These are phyloP conservation scores for Candida taoyuanica DNA, from an alignment of 805 yeast genomes.

Conservation along the genomic window DNA sequence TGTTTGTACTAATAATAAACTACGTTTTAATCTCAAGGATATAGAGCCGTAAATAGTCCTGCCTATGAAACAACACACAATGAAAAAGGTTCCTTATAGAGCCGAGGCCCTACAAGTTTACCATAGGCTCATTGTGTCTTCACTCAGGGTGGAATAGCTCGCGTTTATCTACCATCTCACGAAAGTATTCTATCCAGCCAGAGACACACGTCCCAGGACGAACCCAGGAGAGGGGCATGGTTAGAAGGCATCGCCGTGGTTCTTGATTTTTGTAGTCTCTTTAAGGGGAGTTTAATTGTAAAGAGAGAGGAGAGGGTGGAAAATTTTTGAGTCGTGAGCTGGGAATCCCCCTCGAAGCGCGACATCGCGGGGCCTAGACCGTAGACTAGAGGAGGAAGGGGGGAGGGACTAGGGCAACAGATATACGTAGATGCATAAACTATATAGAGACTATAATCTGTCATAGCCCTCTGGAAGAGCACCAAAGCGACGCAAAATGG, in stretches of 20 bases:
- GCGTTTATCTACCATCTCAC: constrained; percentile 25
- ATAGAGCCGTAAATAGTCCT: constrained; percentile 29
- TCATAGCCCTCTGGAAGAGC: constrained; percentile 35
- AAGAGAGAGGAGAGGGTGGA: neutral
- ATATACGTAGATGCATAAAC: too few relatives aligned
- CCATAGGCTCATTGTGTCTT: too few relatives aligned
- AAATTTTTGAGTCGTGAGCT: neutral
- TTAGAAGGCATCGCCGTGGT: constrained; percentile 26
- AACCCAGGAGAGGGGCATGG: constrained; percentile 27
- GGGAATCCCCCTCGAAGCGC: neutral
- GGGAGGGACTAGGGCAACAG: too few relatives aligned
- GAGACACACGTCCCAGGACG: constrained; percentile 28
- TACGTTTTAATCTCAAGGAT: too few relatives aligned
- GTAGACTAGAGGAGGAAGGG: too few relatives aligned
- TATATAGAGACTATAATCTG: neutral
- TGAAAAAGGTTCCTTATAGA: neutral
- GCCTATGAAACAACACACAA: constrained; percentile 6
- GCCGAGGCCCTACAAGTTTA: too few relatives aligned
- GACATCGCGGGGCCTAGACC: neutral
- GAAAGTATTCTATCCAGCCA: constrained; percentile 29
- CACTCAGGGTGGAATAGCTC: constrained; percentile 32
- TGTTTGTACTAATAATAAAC: too few relatives aligned
- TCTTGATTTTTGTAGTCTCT: constrained; percentile 13
- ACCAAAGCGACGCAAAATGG: constrained; percentile 39
- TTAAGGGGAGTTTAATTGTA: neutral